A percentile compares a stretch with the other conserved stretches of the same genome.
phyloP scores from a whole-genome alignment of 1,284 basidiomycete genomes.

The Mycena citricolor region DNA sequence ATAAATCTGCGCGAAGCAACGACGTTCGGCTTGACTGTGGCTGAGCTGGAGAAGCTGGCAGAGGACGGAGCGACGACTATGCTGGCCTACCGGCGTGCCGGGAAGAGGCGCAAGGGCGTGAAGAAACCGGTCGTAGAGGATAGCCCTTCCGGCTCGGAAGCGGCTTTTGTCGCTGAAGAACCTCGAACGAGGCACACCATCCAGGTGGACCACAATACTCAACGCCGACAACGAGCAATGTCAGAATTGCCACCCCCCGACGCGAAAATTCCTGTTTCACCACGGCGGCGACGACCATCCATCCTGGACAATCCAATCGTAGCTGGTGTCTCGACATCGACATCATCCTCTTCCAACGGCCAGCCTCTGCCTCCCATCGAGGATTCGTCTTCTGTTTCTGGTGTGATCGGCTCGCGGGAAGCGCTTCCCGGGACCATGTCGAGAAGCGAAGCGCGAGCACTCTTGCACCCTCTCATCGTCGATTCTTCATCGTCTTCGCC shows the following conservation, averaged over 20 bases:
- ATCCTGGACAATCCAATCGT: too few species aligned
- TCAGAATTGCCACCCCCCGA: too few species aligned
- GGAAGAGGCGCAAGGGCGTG: constrained; percentile 75
- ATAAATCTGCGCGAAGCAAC: constrained; percentile 26
- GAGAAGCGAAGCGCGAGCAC: constrained; percentile 5
- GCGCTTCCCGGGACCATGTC: constrained; percentile 3
- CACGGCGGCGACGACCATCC: too few species aligned
- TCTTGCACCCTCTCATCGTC: constrained; percentile 15
- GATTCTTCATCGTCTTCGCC: constrained; percentile 9
- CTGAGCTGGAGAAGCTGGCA: constrained; percentile 77
- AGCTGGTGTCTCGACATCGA: too few species aligned
- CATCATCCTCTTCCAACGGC: too few species aligned
- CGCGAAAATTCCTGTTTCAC: too few species aligned
- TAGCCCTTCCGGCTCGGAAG: too few species aligned
- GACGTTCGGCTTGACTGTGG: constrained; percentile 73
- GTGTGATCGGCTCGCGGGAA: background rate
- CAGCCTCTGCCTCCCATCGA: background rate
- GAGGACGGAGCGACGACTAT: constrained; percentile 75
- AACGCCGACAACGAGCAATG: too few species aligned
- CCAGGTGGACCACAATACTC: too few species aligned
- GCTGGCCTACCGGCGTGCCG: constrained; percentile 85
- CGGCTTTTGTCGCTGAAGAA: too few species aligned
- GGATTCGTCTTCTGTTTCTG: background rate
- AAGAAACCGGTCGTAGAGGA: constrained; percentile 40
- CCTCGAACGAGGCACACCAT: too few species aligned